Evolutionary conservation across 768 basidiomycete species (phyloP).

Genomic region (Pleurotus eryngii): DNA sequence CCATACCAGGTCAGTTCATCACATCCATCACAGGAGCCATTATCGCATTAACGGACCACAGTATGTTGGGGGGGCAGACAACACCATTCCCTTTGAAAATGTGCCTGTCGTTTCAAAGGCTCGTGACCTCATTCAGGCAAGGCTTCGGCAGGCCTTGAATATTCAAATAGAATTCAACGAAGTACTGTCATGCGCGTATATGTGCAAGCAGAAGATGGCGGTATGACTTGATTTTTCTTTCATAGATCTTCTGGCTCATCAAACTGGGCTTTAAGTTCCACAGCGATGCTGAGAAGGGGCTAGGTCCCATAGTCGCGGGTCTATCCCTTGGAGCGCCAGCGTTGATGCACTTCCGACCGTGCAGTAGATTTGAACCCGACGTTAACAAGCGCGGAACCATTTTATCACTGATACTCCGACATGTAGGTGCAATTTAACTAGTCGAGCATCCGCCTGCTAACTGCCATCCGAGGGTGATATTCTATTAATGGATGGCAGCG

Average conservation of each 20-base stretch:
- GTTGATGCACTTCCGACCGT: conserved; percentile 73
- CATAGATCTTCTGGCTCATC: conserved; percentile 2
- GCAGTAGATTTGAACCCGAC: conserved; percentile 31
- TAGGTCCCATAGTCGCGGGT: conserved; percentile 72
- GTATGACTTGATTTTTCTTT: conserved; percentile 35
- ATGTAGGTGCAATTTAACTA: conserved; percentile 39
- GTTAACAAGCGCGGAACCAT: conserved; percentile 31
- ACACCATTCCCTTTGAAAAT: conserved; percentile 62
- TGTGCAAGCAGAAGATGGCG: conserved; percentile 83
- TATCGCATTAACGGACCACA: conserved; percentile 19
- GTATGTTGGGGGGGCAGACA: conserved; percentile 77
- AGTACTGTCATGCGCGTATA: conserved; percentile 77
- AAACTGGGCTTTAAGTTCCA: conserved; percentile 54
- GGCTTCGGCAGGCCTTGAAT: conserved; percentile 45
- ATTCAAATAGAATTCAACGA: conserved; percentile 59
- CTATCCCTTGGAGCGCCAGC: conserved; percentile 76
- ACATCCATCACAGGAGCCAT: neutral
- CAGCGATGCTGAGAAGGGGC: conserved; percentile 70
- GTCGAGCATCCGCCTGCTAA: neutral
- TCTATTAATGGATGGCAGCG: conserved; percentile 71
- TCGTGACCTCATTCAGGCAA: conserved; percentile 53
- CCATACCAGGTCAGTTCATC: conserved; percentile 62
- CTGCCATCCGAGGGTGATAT: conserved; percentile 59
- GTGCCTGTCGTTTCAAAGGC: conserved; percentile 65
- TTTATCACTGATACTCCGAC: conserved; percentile 59